These are phyloP conservation scores for Naegleria lovaniensis DNA, from an alignment of 208 protist genomes.

Conservation along the genomic window DNA sequence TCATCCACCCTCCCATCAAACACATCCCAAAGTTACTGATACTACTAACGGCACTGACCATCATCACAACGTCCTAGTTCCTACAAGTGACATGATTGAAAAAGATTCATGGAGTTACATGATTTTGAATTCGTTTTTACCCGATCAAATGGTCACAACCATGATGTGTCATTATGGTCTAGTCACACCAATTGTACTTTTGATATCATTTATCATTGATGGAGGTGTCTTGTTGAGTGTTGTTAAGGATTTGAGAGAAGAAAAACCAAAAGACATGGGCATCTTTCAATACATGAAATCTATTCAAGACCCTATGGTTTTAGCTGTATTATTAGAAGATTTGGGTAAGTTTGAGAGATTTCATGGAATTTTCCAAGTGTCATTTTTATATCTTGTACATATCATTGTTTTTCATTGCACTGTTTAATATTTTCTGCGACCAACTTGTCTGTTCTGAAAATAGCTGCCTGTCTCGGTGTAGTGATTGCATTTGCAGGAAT, in stretches of 20 bases:
- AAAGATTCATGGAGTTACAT: background rate
- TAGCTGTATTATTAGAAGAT: conserved; percentile 19
- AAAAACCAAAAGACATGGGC: background rate
- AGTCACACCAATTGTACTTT: background rate
- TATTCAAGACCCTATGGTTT: conserved; percentile 16
- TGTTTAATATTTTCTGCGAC: no score
- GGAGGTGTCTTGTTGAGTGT: background rate
- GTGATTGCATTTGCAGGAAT: background rate
- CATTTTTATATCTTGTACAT: no score
- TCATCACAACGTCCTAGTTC: background rate
- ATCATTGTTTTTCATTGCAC: no score
- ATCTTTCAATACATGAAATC: background rate
- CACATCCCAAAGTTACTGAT: background rate
- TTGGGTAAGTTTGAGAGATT: background rate
- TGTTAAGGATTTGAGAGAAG: background rate
- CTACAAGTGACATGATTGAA: background rate
- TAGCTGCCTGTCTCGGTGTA: background rate
- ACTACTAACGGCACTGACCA: background rate
- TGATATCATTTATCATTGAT: background rate
- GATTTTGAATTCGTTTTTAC: background rate
- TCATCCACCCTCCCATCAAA: background rate
- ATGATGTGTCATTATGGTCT: background rate
- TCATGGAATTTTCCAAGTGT: no score
- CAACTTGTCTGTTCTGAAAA: no score
- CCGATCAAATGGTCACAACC: background rate